These are phyloP conservation scores for Talaromyces wortmannii DNA, from an alignment of 495 filamentous ascomycete genomes.

Conservation along the genomic window DNA sequence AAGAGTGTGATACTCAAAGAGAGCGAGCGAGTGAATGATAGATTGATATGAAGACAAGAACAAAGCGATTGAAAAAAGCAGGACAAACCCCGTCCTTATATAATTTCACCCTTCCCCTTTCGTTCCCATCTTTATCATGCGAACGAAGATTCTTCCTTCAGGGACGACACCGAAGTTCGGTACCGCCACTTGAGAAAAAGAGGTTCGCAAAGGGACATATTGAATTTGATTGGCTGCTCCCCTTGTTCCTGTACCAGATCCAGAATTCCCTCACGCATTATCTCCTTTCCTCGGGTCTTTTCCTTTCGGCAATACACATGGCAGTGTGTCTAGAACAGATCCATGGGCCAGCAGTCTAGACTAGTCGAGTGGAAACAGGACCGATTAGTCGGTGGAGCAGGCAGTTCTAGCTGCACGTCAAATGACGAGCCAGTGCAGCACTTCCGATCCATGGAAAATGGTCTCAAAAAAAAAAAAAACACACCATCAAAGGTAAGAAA, in stretches of 20 bases:
- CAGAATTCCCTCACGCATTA: neutral
- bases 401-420: neutral
- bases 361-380: neutral
- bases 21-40: neutral
- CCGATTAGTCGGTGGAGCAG: slow-evolving; percentile 2
- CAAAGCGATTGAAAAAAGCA: neutral
- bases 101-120: neutral
- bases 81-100: neutral
- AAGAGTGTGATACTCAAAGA: neutral
- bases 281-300: neutral
- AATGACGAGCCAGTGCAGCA: neutral
- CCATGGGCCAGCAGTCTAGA: slow-evolving; percentile 1
- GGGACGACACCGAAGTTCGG: too few relatives aligned
- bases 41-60: neutral
- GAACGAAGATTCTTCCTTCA: too few relatives aligned
- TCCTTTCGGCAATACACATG: neutral
- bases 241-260: slow-evolving; percentile 2
- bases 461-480: too few relatives aligned
- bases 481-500: too few relatives aligned
- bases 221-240: neutral
- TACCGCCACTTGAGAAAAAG: too few relatives aligned
- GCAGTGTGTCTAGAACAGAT: neutral
- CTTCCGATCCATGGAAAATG: neutral
- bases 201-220: neutral
- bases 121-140: neutral